These are phyloP conservation scores for Ambrosiella xylebori DNA, from an alignment of 2,329 filamentous ascomycete species.

Conservation along the genomic window DNA sequence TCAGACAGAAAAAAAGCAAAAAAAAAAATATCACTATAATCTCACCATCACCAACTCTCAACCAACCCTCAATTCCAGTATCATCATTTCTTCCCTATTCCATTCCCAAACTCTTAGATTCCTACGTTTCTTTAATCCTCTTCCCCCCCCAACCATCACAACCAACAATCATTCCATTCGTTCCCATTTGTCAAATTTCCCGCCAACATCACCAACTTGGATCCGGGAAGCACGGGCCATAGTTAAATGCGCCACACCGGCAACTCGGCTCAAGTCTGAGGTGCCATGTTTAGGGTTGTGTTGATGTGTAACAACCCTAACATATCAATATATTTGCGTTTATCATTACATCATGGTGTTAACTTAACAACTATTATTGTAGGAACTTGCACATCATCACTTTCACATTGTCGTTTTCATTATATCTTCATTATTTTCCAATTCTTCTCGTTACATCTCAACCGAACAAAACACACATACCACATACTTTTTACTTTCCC, in stretches of 20 bases:
- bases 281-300: too few relatives aligned
- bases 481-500: background rate
- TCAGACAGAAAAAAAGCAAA: background rate
- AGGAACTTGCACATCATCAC: background rate
- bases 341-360: too few relatives aligned
- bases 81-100: background rate
- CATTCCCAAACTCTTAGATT: too few relatives aligned
- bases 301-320: too few relatives aligned
- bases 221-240: too few relatives aligned
- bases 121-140: background rate
- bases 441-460: background rate
- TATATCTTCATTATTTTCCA: background rate
- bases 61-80: background rate
- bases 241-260: too few relatives aligned
- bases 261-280: too few relatives aligned
- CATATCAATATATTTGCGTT: too few relatives aligned
- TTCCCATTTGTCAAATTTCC: background rate
- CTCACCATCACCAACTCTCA: background rate
- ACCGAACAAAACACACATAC: background rate
- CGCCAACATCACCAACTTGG: background rate
- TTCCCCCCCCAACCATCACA: background rate
- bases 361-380: background rate
- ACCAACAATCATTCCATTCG: background rate
- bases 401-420: background rate
- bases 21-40: background rate